Conservation (phyloP, 441 rosid species). For the Mallotus repandus region DNA sequence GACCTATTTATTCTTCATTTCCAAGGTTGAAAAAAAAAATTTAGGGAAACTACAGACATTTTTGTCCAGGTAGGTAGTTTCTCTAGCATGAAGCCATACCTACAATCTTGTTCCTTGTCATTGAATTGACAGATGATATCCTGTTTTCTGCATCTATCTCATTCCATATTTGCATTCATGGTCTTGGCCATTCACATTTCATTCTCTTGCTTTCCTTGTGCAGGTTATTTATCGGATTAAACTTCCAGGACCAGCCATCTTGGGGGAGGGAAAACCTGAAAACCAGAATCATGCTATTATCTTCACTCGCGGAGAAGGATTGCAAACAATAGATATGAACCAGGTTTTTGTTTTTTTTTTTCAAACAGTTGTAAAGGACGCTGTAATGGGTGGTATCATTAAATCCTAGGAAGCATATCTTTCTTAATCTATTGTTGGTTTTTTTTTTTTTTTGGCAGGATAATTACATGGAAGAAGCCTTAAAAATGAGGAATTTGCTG, state of each 20-base stretch:
- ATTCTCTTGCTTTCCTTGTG: not conserved
- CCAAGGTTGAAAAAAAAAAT: too few relatives aligned
- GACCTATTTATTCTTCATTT: not conserved
- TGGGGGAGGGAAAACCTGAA: slow-evolving; percentile 99
- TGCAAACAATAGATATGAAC: slow-evolving; percentile 99
- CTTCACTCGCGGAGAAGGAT: slow-evolving; percentile 99
- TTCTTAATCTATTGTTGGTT: slow-evolving; percentile 14
- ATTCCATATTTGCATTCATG: not conserved
- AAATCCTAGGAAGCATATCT: not conserved
- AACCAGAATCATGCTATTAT: slow-evolving; percentile 99
- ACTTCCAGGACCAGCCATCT: slow-evolving; percentile 97
- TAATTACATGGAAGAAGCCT: slow-evolving; percentile 99
- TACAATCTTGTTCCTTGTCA: not conserved
- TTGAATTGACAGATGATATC: slow-evolving; percentile 4
- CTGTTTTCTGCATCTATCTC: not conserved
- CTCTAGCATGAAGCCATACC: not conserved
- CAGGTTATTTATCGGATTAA: slow-evolving; percentile 94
- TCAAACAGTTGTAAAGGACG: not conserved
- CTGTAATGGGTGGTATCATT: slow-evolving; percentile 4
- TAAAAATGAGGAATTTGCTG: slow-evolving; percentile 96
- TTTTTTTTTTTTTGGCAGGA: slow-evolving; percentile 48
- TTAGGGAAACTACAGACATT: too few relatives aligned
- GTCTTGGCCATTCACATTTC: not conserved
- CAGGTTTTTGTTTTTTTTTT: slow-evolving; percentile 46
- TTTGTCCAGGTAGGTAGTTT: not conserved